These are phyloP conservation scores for Fusarium agapanthi DNA, from an alignment of 2,329 filamentous ascomycete species.

Conservation along the genomic window DNA sequence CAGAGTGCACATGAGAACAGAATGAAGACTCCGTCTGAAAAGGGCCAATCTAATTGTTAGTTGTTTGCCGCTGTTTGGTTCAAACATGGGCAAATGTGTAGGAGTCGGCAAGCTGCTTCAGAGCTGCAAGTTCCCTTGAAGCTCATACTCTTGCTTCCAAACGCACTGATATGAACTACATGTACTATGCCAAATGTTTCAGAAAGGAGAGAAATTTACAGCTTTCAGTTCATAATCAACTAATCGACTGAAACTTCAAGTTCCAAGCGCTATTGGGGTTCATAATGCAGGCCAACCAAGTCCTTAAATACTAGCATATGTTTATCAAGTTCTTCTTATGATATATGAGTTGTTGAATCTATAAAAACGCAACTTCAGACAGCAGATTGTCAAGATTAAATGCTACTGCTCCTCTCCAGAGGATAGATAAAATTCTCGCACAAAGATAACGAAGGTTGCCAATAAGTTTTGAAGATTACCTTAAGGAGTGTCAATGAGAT, in stretches of 20 bases:
- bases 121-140: neutral
- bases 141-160: neutral
- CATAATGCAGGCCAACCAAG: neutral
- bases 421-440: accelerated
- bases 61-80: slow-evolving; percentile 6
- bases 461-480: accelerated
- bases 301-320: no score
- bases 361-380: neutral
- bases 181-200: neutral
- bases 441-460: neutral
- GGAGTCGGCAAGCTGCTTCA: neutral
- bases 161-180: neutral
- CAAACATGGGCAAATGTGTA: neutral
- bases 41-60: accelerated
- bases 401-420: no score
- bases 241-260: neutral
- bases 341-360: no score
- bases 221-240: neutral
- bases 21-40: neutral
- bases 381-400: accelerated
- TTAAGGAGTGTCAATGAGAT: accelerated
- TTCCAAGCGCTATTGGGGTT: accelerated
- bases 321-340: neutral
- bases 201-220: neutral
- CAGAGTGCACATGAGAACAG: accelerated